A percentile compares a stretch with the other conserved stretches of the same genome.
phyloP scores from a whole-genome alignment of 2,329 filamentous ascomycete genomes.

The Xylaria hypoxylon region DNA sequence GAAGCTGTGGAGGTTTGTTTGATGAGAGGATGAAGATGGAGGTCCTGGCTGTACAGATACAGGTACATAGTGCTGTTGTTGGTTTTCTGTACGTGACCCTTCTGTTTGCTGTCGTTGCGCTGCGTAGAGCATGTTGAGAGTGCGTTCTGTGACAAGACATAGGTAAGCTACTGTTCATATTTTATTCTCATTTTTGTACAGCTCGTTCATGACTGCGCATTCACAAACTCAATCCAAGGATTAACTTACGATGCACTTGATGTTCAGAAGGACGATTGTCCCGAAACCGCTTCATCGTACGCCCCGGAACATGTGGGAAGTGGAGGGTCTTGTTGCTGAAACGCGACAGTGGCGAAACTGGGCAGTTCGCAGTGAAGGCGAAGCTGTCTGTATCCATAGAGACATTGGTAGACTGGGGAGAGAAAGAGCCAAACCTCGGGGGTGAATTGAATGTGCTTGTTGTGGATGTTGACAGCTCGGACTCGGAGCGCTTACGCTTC shows the following conservation, averaged over 20 bases:
- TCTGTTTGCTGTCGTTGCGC: conserved; percentile 57
- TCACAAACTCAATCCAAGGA: conserved; percentile 4
- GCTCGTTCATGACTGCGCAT: neutral
- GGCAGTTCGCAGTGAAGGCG: conserved; percentile 45
- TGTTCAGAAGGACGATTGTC: conserved; percentile 68
- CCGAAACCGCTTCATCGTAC: conserved; percentile 71
- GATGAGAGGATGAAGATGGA: conserved; percentile 45
- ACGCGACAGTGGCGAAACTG: conserved; percentile 45
- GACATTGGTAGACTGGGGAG: conserved; percentile 44
- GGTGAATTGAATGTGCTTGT: conserved; percentile 59
- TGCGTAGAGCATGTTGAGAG: conserved; percentile 68
- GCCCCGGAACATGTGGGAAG: conserved; percentile 61
- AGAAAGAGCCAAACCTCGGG: conserved; percentile 44
- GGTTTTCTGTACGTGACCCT: conserved; percentile 27
- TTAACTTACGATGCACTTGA: conserved; percentile 64
- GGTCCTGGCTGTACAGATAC: conserved; percentile 31
- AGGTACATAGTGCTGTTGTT: conserved; percentile 30
- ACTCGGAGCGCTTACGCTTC: conserved; percentile 73
- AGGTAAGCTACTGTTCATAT: conserved; percentile 36
- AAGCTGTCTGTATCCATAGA: conserved; percentile 52
- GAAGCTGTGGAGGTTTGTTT: conserved; percentile 70
- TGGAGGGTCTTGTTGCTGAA: conserved; percentile 40
- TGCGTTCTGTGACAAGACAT: conserved; percentile 59
- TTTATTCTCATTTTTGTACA: neutral
- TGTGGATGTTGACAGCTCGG: conserved; percentile 65